Evolutionary conservation across 1,284 basidiomycete species (phyloP).

Genomic region (Agaricales sp.): DNA sequence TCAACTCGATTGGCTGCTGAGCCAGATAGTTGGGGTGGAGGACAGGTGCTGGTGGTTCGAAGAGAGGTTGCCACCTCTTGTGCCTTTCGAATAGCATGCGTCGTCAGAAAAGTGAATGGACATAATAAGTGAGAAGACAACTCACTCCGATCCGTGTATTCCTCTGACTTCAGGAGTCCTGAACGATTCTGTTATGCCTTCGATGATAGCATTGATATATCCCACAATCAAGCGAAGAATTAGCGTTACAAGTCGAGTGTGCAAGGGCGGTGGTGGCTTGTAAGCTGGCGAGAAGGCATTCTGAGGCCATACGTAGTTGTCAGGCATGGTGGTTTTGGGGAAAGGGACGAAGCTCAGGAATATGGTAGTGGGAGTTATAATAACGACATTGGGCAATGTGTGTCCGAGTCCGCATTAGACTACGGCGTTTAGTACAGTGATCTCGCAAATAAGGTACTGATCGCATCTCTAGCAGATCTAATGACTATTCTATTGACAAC

Average conservation of each 20-base stretch:
- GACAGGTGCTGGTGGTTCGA: not conserved
- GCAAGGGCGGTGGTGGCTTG: not conserved
- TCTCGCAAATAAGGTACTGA: not conserved
- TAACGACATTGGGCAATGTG: not conserved
- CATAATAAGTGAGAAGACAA: not conserved
- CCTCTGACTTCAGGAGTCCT: not conserved
- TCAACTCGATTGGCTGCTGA: not conserved
- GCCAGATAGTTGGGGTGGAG: not conserved
- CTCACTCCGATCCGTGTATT: not conserved
- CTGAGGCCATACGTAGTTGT: not conserved
- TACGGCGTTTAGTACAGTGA: not conserved
- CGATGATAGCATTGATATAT: not conserved
- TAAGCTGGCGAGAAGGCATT: not conserved
- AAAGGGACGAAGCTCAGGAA: not conserved
- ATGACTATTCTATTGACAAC: not conserved
- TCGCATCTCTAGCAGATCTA: not conserved
- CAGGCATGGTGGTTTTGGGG: not conserved
- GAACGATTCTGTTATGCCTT: not conserved
- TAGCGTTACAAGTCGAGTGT: not conserved
- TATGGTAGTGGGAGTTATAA: not conserved
- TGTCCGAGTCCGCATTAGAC: not conserved
- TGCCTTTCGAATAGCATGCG: not conserved
- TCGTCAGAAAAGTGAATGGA: not conserved
- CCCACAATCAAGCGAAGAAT: not conserved
- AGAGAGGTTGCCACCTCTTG: constrained; percentile 2